Conservation (phyloP, 805 yeast species). For the Candida broadrunensis region DNA sequence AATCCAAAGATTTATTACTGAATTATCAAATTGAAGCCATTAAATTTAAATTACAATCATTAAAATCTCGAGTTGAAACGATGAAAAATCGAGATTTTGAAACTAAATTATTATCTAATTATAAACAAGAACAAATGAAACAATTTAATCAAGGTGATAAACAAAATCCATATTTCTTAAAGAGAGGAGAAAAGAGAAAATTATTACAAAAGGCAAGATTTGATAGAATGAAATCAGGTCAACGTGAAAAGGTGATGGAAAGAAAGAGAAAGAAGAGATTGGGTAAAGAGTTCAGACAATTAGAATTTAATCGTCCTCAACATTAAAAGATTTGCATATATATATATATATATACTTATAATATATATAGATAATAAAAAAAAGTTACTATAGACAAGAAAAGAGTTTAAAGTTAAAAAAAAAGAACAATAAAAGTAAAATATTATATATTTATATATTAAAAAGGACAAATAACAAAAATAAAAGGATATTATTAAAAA, state of each 20-base stretch:
- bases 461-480: too few species aligned
- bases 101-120: constrained; percentile 56
- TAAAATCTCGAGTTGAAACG: constrained; percentile 64
- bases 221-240: constrained; percentile 66
- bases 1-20: constrained; percentile 35
- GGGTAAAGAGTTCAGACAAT: constrained; percentile 71
- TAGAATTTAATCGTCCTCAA: constrained; percentile 27
- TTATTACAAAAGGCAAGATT: constrained; percentile 75
- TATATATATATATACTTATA: not conserved
- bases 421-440: not conserved
- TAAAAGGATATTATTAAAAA: too few species aligned
- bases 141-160: constrained; percentile 49
- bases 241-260: constrained; percentile 79
- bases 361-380: not conserved
- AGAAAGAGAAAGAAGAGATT: constrained; percentile 82
- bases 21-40: constrained; percentile 50
- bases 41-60: constrained; percentile 57
- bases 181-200: constrained; percentile 68
- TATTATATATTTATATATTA: not conserved
- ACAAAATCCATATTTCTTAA: constrained; percentile 54
- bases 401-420: too few species aligned
- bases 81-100: constrained; percentile 75
- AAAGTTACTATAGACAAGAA: constrained; percentile 1
- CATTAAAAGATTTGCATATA: not conserved
- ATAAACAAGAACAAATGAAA: constrained; percentile 49